These are phyloP conservation scores for Bruguiera parviflora DNA, from an alignment of 345 rosid genomes.

Conservation along the genomic window DNA sequence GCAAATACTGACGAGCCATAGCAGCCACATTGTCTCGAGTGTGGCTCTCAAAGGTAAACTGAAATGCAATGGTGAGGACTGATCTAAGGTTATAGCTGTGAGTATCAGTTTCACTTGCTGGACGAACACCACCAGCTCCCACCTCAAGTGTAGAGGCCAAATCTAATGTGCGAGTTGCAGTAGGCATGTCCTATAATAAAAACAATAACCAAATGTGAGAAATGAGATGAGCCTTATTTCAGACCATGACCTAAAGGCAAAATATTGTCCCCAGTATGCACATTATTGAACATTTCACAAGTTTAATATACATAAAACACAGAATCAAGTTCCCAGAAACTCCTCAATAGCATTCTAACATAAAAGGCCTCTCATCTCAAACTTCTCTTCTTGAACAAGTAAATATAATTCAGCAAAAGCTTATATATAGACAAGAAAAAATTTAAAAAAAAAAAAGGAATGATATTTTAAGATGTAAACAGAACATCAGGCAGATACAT, in stretches of 20 bases:
- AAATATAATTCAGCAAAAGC: not conserved
- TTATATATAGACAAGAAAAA: not conserved
- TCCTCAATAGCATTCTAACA: too few relatives aligned
- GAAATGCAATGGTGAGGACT: conserved; percentile 91
- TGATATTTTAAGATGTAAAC: not conserved
- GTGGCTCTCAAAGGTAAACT: conserved; percentile 79
- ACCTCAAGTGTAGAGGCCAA: conserved; percentile 86
- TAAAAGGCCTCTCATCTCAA: not conserved
- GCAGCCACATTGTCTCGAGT: conserved; percentile 79
- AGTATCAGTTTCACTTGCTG: conserved; percentile 49
- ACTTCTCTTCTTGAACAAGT: not conserved
- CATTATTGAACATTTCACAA: too few relatives aligned
- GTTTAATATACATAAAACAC: too few relatives aligned
- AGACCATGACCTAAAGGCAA: too few relatives aligned
- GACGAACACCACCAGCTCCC: conserved; percentile 54
- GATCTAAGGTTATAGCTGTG: conserved; percentile 65
- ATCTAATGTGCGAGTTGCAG: conserved; percentile 72
- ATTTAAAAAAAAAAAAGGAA: too few relatives aligned
- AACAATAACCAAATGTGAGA: conserved; percentile 6
- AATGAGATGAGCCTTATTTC: not conserved
- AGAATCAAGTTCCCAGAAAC: too few relatives aligned
- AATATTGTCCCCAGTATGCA: too few relatives aligned
- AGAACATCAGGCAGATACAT: not conserved
- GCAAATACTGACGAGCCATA: conserved; percentile 93
- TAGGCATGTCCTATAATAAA: conserved; percentile 51